Evolutionary conservation across 2,329 filamentous ascomycete genomes (phyloP), one percentile per base, ranked within the genome.

Genomic region (Exophiala mesophila): DNA sequence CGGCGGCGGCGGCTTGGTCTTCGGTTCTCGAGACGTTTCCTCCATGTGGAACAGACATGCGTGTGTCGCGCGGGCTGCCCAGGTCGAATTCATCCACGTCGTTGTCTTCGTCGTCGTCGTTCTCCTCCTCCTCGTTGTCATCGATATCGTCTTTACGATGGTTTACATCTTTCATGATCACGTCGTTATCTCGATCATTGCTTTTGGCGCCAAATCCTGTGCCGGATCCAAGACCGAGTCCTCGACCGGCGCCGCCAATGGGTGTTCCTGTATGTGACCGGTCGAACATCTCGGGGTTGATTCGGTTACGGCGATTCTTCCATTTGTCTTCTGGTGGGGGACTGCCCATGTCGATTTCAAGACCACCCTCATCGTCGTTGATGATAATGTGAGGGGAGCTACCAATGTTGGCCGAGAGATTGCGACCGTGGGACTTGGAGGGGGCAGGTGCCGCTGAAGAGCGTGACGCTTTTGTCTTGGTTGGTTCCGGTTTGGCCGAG

Each of bases 311-410:
- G 10, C 44, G 36, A 8, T 36, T 19, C n/a, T 47, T 37, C 23
- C 23, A 26, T 26, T 26, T 26, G 13, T 63, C 63, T 19, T 62
- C 57, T 1, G 66, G 64, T 6, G 64, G 65, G 17, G 68, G 68
- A 23, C 67, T 70, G 17, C 68, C 68, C 66, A 70, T 67, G 39
- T 71, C 68, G 39, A 71, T 71, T 32, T 70, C 69, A n/a, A 70
- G 53, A 45, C 66, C 65, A 13, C 66, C 45, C 28, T 53, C 53
- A 23, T 52, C 67, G 12, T 70, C 66, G 24, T 54, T 53, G 36
- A 69, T 61, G 36, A 70, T 68, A 36, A 70, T 69, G 44, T 70
- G n/a, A 58, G 63, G 24, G 55, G 47, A 49, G 16, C 40, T 49
- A 29, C 39, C 46, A 8, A 43, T 49, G 26, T 52, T 50, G 37